Evolutionary conservation across 2,329 filamentous ascomycete genomes (phyloP), one percentile per base, ranked within the genome.

Genomic region (Neopestalotiopsis sp.): DNA sequence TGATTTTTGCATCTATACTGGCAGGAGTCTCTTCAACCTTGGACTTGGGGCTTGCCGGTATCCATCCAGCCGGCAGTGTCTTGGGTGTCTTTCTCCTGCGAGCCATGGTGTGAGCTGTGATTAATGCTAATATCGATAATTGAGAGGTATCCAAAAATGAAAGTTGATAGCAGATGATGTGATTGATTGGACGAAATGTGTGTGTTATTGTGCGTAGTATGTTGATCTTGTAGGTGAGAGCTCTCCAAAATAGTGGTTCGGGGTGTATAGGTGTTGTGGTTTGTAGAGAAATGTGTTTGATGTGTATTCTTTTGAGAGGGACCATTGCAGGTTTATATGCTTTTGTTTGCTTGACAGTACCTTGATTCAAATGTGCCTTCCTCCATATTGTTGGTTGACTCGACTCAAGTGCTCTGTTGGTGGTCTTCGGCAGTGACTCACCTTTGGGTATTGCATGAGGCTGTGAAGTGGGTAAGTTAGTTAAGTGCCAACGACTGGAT

Each of bases 51-150:
- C 10, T 10, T 38, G 34, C 34, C 34, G 10, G 34, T 38, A 2
- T 38, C 10, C 6, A 38, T 38, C 34, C 34, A 28, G 24, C 24
- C 10, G 34, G 34, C 34, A 38, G 24, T 28, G 24, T 10, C 34
- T 38, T 38, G 34, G 34, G 34, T 20, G 59, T 62, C n/a, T 62
- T 62, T 12, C 59, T 62, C 5, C 14, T 62, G 13, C 59, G 59
- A 17, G 59, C 13, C 59, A 62, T 62, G 30, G 30, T 34, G 59
- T 6, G 10, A 38, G 34, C 34, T 61, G 30, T 40, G 30, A n/a
- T 62, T 9, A 28, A 28, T 6, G 20, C 3, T n/a, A 10, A n/a
- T 28, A 4, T 40, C 6, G n/a, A 14, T 56, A 7, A 24, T 14
- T 4, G 49, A 12, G 20, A 17, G 13, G 13, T 56, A 24, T n/a